Conservation (phyloP, 441 rosid species). For the Gossypium aridum region DNA sequence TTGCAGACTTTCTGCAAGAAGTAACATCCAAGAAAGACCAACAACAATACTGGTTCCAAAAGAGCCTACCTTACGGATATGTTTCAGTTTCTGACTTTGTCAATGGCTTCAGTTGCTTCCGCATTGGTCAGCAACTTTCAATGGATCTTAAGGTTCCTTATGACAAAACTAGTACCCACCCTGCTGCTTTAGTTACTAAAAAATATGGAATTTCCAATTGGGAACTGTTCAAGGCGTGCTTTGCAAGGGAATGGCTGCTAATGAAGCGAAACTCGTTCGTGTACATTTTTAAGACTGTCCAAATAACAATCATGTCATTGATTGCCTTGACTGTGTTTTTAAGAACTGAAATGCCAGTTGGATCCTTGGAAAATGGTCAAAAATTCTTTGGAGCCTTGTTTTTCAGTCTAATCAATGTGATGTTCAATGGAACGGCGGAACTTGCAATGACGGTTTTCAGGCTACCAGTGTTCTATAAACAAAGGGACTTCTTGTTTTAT, state of each 20-base stretch:
- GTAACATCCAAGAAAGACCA: slow-evolving; percentile 69
- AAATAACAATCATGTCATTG: slow-evolving; percentile 50
- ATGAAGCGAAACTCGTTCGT: slow-evolving; percentile 65
- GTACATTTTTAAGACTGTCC: slow-evolving; percentile 56
- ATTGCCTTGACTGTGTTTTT: slow-evolving; percentile 51
- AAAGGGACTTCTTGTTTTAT: slow-evolving; percentile 56
- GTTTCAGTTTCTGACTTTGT: slow-evolving; percentile 39
- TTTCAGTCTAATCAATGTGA: slow-evolving; percentile 52
- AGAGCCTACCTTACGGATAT: slow-evolving; percentile 38
- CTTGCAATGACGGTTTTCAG: slow-evolving; percentile 57
- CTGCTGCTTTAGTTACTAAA: slow-evolving; percentile 56
- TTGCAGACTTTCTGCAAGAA: slow-evolving; percentile 72
- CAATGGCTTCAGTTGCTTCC: slow-evolving; percentile 40
- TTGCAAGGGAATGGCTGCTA: slow-evolving; percentile 60
- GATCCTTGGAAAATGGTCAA: slow-evolving; percentile 33
- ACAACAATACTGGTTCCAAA: slow-evolving; percentile 58
- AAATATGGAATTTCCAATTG: slow-evolving; percentile 56
- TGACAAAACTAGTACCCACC: slow-evolving; percentile 46
- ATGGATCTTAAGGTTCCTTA: slow-evolving; percentile 42
- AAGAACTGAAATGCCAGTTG: slow-evolving; percentile 50
- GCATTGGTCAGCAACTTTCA: slow-evolving; percentile 36
- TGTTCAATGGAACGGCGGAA: slow-evolving; percentile 72
- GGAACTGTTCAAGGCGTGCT: slow-evolving; percentile 67
- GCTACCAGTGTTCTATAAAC: slow-evolving; percentile 67
- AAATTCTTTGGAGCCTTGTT: slow-evolving; percentile 59